Evolutionary conservation across 2,329 filamentous ascomycete genomes (phyloP).

Genomic region (Aspergillus carbonarius): DNA sequence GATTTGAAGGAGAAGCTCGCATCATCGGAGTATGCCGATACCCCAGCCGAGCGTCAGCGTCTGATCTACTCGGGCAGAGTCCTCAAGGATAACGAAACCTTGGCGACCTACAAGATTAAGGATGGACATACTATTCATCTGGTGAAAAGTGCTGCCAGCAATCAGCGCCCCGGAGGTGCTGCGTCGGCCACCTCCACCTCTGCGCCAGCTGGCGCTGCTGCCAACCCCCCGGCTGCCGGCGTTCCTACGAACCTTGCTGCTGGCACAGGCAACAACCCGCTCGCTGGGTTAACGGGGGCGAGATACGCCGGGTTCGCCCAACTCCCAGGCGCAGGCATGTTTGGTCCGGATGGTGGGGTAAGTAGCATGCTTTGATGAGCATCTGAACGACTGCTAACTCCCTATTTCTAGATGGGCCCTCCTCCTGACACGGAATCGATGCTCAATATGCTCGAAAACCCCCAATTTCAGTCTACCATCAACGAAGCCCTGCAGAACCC

Average conservation of each 20-base stretch:
- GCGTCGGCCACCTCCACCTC: slow-evolving; percentile 49
- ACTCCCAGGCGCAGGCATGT: slow-evolving; percentile 81
- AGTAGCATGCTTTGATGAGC: slow-evolving; percentile 43
- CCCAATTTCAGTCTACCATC: slow-evolving; percentile 80
- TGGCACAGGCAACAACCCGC: slow-evolving; percentile 73
- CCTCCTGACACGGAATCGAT: slow-evolving; percentile 79
- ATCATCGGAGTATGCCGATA: slow-evolving; percentile 76
- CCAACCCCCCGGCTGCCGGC: slow-evolving; percentile 35
- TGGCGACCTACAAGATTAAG: slow-evolving; percentile 91
- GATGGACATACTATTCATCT: slow-evolving; percentile 92
- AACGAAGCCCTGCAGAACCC: slow-evolving; percentile 96
- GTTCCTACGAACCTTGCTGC: slow-evolving; percentile 51
- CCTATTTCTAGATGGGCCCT: slow-evolving; percentile 72
- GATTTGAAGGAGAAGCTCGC: slow-evolving; percentile 91
- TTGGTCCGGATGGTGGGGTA: slow-evolving; percentile 92
- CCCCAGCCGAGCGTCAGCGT: slow-evolving; percentile 83
- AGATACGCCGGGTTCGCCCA: slow-evolving; percentile 90
- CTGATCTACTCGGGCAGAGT: slow-evolving; percentile 97
- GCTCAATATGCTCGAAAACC: slow-evolving; percentile 82
- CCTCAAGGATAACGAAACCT: slow-evolving; percentile 87
- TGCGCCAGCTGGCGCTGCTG: slow-evolving; percentile 31
- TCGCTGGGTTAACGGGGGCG: slow-evolving; percentile 87
- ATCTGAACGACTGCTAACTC: slow-evolving; percentile 15
- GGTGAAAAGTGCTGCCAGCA: slow-evolving; percentile 94
- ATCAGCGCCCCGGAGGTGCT: slow-evolving; percentile 60